phyloP scores from a whole-genome alignment of 129 eudicot genomes.

The Ambrosia artemisiifolia region DNA sequence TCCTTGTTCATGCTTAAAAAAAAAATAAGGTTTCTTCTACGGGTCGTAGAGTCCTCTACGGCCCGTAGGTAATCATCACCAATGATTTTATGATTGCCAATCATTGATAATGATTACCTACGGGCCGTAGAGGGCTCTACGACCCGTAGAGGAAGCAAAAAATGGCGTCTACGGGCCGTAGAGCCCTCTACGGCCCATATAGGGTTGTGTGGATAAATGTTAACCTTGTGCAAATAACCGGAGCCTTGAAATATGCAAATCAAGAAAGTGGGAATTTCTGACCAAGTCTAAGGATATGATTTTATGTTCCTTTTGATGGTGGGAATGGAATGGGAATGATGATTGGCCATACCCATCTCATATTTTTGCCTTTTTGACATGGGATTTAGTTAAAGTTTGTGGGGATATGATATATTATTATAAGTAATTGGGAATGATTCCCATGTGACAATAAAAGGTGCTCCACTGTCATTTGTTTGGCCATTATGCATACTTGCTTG shows the following conservation, averaged over 20 bases:
- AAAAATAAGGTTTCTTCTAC: no score
- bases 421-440: constrained; percentile 42
- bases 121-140: no score
- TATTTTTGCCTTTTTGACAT: constrained; percentile 29
- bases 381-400: constrained; percentile 36
- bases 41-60: no score
- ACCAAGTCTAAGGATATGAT: constrained; percentile 20
- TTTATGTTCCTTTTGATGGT: constrained; percentile 27
- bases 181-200: no score
- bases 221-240: no score
- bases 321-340: constrained; percentile 10
- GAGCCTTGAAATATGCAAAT: constrained; percentile 33
- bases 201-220: no score
- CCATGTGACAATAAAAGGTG: constrained; percentile 46
- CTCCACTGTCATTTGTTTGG: constrained; percentile 50
- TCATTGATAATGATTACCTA: no score
- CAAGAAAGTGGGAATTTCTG: constrained; percentile 22
- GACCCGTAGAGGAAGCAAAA: no score
- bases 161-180: no score
- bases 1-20: no score
- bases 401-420: constrained; percentile 29
- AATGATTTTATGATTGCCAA: no score
- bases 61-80: no score
- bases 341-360: constrained; percentile 10
- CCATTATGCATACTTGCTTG: constrained; percentile 44